Conservation (phyloP, 2,329 filamentous ascomycete genomes). For the Venturia nashicola region DNA sequence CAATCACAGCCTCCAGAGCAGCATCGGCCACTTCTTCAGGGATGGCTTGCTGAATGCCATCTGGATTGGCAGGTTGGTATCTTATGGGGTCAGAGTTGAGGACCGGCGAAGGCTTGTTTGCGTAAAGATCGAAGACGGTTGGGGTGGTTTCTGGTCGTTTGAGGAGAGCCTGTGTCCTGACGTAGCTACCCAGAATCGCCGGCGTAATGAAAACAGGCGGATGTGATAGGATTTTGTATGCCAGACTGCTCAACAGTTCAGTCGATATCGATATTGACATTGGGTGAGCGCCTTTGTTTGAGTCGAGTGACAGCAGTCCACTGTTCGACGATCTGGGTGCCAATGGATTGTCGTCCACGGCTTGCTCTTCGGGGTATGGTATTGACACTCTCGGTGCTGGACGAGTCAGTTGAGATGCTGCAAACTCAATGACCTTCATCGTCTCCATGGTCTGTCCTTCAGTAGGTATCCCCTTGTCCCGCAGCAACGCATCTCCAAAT, state of each 20-base stretch:
- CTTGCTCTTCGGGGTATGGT: conserved; percentile 18
- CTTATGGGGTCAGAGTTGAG: conserved; percentile 45
- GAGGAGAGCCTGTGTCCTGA: conserved; percentile 62
- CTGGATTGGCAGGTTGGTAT: conserved; percentile 54
- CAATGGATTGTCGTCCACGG: conserved; percentile 14
- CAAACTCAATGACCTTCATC: conserved; percentile 8
- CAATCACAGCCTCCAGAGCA: conserved; percentile 70
- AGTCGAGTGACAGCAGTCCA: conserved; percentile 34
- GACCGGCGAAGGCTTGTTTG: conserved; percentile 63
- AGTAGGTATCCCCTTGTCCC: conserved; percentile 4
- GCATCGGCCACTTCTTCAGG: conserved; percentile 55
- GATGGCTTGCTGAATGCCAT: conserved; percentile 56
- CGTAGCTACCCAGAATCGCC: conserved; percentile 59
- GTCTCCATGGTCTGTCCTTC: conserved; percentile 7
- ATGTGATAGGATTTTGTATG: conserved; percentile 60
- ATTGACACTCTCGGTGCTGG: not conserved
- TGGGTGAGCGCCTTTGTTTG: conserved; percentile 3
- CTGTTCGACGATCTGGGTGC: not conserved
- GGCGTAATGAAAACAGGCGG: conserved; percentile 71
- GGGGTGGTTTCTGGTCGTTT: conserved; percentile 66
- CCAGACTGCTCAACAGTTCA: conserved; percentile 38
- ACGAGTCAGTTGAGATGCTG: conserved; percentile 7
- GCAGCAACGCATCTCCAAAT: conserved; percentile 5
- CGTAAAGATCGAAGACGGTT: conserved; percentile 68
- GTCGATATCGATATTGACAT: conserved; percentile 19